A percentile compares a stretch with the other conserved stretches of the same genome.
These are phyloP conservation scores for Entonaema liquescens DNA, from an alignment of 495 filamentous ascomycete genomes.

Conservation along the genomic window DNA sequence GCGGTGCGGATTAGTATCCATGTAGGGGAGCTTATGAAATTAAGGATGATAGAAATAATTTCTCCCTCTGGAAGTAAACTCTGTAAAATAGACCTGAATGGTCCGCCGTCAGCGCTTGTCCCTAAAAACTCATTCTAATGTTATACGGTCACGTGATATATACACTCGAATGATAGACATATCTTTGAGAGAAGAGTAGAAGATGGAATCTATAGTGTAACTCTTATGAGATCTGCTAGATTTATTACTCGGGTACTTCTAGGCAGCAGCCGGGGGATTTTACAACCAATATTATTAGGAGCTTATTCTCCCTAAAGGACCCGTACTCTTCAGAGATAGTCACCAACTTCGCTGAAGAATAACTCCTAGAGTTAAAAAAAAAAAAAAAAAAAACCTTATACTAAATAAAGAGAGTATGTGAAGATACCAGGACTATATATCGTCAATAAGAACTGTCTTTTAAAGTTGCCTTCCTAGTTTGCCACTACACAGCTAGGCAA, in stretches of 20 bases:
- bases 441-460: background rate
- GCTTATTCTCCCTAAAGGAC: background rate
- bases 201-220: background rate
- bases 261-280: background rate
- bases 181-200: background rate
- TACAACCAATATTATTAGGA: background rate
- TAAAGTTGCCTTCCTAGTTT: background rate
- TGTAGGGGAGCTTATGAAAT: background rate
- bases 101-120: background rate
- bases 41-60: background rate
- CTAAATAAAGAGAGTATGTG: background rate
- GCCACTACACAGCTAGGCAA: background rate
- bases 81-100: background rate
- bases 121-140: background rate
- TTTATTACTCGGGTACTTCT: background rate
- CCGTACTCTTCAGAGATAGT: no score
- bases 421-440: background rate
- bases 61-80: background rate
- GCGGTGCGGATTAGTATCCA: background rate
- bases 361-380: background rate
- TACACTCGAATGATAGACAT: background rate
- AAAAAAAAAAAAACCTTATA: no score
- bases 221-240: background rate
- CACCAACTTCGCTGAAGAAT: no score
- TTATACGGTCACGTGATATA: background rate